Evolutionary conservation across 164 flowering plant genomes (phyloP), one percentile per base, ranked within the genome.

Genomic region (Nymphaea thermarum): DNA sequence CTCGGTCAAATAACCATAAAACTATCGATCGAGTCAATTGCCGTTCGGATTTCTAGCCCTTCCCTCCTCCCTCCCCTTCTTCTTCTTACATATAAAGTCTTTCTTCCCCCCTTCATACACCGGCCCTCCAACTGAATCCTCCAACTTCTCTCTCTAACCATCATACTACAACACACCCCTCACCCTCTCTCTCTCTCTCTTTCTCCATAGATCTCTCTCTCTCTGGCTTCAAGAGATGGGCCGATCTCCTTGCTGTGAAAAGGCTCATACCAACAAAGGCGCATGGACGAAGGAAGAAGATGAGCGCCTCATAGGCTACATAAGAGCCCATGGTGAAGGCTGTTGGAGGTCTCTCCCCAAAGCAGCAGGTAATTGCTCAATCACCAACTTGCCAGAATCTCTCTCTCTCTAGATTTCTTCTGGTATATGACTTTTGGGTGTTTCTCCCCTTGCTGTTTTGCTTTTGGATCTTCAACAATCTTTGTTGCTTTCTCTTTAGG

Each of bases 281-380:
- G 77, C 77, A 3, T 75, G 77, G 77, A 68, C 77, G 7, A 75
- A 71, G 45, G 77, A 75, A 42, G 77, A 75, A 66, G 77, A 75
- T 53, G 63, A 75, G 65, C 74, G 74, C 42, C 74, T 75, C 57
- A 75, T 75, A 51, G 43, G 63, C 41, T 68, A 75, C 63, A 75
- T 75, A 71, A 67, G 57, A 44, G 43, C 69, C 14, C 74, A 75
- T 44, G 77, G 77, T 16, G 77, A 75, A 42, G 77, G 77, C 60
- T 75, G 77, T 8, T 75, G 77, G 77, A 71, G 77, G 69, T 75
- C 77, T 18, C 77, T 75, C 61, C 77, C 77, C 44, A 74, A 70
- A 70, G 70, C 76, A 42, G 76, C 76, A 53, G 76, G 76, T 74
- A 62, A 4, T 16, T 55, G 10, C 60, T 55, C 60, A 10, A 12